Evolutionary conservation across 2,329 filamentous ascomycete species (phyloP).

Genomic region (Ophiocordyceps camponoti-leonardi): DNA sequence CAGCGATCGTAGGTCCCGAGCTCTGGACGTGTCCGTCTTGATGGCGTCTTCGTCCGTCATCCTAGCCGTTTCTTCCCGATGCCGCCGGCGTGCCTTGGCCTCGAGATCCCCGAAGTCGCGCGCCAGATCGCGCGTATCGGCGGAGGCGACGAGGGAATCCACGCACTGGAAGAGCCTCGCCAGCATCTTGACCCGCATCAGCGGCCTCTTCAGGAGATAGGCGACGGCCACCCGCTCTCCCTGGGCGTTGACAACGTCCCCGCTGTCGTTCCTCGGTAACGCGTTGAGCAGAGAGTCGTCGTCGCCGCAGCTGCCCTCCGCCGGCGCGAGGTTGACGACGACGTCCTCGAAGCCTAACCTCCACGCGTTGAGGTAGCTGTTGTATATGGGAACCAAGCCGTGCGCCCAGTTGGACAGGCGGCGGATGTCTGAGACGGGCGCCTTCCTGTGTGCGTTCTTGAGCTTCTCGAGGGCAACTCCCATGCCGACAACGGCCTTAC

Average conservation of each 20-base stretch:
- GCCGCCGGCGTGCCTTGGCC: conserved; percentile 51
- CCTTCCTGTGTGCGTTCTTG: conserved; percentile 61
- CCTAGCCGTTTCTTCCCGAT: conserved; percentile 52
- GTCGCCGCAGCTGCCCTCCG: conserved; percentile 33
- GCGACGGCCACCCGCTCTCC: conserved; percentile 90
- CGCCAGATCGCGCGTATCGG: conserved; percentile 21
- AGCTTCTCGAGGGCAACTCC: conserved; percentile 76
- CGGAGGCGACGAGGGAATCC: conserved; percentile 34
- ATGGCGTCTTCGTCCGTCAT: conserved; percentile 70
- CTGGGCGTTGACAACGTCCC: conserved; percentile 52
- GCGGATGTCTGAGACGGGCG: conserved; percentile 56
- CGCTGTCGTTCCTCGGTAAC: conserved; percentile 43
- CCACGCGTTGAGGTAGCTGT: conserved; percentile 77
- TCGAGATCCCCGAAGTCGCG: conserved; percentile 54
- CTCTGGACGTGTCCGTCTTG: conserved; percentile 64
- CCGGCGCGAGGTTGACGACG: conserved; percentile 77
- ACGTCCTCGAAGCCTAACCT: conserved; percentile 87
- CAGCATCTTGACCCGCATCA: conserved; percentile 78
- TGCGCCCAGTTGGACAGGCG: conserved; percentile 69
- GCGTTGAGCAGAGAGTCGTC: conserved; percentile 42
- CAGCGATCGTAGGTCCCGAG: conserved; percentile 64
- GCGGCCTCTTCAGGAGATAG: conserved; percentile 74
- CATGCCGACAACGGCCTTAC: conserved; percentile 86
- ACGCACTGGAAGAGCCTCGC: conserved; percentile 64
- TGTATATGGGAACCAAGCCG: conserved; percentile 60